phyloP scores from a whole-genome alignment of 1,139 yeast genomes.

The Eremothecium sinecaudum region DNA sequence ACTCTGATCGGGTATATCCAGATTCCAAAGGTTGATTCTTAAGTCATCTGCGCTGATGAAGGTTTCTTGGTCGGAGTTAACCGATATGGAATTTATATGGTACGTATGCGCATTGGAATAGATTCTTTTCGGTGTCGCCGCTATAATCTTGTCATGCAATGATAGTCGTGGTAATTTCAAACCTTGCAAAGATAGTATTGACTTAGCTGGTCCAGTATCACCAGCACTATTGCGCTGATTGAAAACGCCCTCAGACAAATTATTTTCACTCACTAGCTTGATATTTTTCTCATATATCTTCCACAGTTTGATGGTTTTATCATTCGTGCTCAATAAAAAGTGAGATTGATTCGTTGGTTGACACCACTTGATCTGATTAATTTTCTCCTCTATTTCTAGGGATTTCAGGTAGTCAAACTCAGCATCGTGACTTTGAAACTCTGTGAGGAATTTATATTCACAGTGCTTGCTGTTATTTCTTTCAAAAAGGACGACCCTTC shows the following conservation, averaged over 20 bases:
- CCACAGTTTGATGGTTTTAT: constrained; percentile 97
- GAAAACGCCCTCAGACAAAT: constrained; percentile 35
- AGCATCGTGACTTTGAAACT: constrained; percentile 97
- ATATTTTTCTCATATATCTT: constrained; percentile 87
- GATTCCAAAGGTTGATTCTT: constrained; percentile 91
- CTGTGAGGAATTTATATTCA: constrained; percentile 92
- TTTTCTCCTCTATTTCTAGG: constrained; percentile 94
- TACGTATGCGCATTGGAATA: constrained; percentile 97
- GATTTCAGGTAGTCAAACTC: constrained; percentile 96
- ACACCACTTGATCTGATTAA: constrained; percentile 96
- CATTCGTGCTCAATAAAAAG: constrained; percentile 83
- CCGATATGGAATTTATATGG: constrained; percentile 91
- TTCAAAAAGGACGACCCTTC: constrained; percentile 92
- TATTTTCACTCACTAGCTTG: constrained; percentile 85
- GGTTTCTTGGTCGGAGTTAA: constrained; percentile 94
- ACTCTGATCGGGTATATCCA: constrained; percentile 89
- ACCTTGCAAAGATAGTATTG: constrained; percentile 27
- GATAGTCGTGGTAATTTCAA: constrained; percentile 80
- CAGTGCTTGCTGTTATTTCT: constrained; percentile 72
- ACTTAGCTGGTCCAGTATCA: constrained; percentile 20
- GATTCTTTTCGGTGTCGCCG: constrained; percentile 87
- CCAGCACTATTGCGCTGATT: constrained; percentile 13
- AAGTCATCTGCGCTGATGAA: constrained; percentile 89
- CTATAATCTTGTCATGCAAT: constrained; percentile 86
- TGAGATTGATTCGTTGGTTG: constrained; percentile 80